A percentile compares a stretch with the other conserved stretches of the same genome.
Conservation (phyloP, 345 rosid genomes). For the Eucalyptus curtisii region DNA sequence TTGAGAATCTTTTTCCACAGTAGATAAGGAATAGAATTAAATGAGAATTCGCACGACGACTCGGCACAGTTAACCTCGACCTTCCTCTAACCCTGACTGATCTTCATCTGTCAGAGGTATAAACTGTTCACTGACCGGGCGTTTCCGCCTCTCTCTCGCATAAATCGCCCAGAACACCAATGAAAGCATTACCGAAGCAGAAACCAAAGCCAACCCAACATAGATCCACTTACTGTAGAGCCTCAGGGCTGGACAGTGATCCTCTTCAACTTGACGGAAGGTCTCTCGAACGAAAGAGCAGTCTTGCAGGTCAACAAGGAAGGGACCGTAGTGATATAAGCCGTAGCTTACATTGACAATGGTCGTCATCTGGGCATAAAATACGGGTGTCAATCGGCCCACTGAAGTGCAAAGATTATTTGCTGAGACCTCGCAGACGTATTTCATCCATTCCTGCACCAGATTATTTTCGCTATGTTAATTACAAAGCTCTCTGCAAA, state of each 20-base stretch:
- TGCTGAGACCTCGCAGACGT: slow-evolving; percentile 27
- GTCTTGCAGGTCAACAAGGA: slow-evolving; percentile 20
- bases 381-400: slow-evolving; percentile 26
- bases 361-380: slow-evolving; percentile 14
- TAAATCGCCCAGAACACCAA: slow-evolving; percentile 35
- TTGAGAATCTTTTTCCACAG: background rate
- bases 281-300: slow-evolving; percentile 27
- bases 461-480: background rate
- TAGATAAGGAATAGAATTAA: background rate
- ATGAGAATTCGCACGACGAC: background rate
- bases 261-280: slow-evolving; percentile 1
- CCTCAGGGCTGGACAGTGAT: slow-evolving; percentile 18
- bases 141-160: slow-evolving; percentile 28
- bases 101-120: background rate
- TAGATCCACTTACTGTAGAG: slow-evolving; percentile 25
- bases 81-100: background rate
- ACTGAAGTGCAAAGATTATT: slow-evolving; percentile 18
- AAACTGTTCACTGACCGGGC: slow-evolving; percentile 6
- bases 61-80: background rate
- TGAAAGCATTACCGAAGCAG: slow-evolving; percentile 32
- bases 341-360: slow-evolving; percentile 36
- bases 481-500: background rate
- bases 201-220: slow-evolving; percentile 20
- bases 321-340: slow-evolving; percentile 15
- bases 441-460: slow-evolving; percentile 38